A percentile compares a stretch with the other conserved stretches of the same genome.
These are phyloP conservation scores for Jackrogersella minutella DNA, from an alignment of 495 filamentous ascomycete species.

Conservation along the genomic window DNA sequence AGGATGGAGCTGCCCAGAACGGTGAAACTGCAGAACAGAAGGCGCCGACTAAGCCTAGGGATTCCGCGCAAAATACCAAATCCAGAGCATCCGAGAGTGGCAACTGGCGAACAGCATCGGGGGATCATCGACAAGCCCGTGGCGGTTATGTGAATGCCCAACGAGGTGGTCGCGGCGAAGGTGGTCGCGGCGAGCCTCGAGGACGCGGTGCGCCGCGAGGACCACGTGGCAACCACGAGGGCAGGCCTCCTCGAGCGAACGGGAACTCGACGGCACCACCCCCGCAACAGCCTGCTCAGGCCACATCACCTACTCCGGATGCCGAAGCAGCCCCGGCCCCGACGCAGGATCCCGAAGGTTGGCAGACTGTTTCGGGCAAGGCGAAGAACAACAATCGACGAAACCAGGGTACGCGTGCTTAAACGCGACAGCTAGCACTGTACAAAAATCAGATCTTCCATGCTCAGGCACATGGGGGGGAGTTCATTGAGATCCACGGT, in stretches of 20 bases:
- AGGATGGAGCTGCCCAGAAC: constrained; percentile 38
- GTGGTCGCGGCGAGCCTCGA: constrained; percentile 43
- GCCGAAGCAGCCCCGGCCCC: constrained; percentile 30
- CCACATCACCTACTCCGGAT: constrained; percentile 39
- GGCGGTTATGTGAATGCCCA: constrained; percentile 47
- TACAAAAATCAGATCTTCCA: constrained; percentile 42
- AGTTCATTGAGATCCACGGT: constrained; percentile 32
- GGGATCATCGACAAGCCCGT: constrained; percentile 51
- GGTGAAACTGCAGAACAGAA: constrained; percentile 47
- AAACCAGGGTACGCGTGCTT: constrained; percentile 44
- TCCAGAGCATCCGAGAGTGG: constrained; percentile 58
- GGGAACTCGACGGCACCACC: constrained; percentile 45
- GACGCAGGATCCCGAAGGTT: constrained; percentile 71
- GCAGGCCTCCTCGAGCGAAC: constrained; percentile 56
- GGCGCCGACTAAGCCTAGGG: constrained; percentile 38
- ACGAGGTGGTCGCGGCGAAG: constrained; percentile 44
- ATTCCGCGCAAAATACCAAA: constrained; percentile 38
- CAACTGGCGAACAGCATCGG: constrained; percentile 59
- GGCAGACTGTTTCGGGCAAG: constrained; percentile 75
- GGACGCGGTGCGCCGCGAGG: constrained; percentile 55
- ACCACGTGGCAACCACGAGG: constrained; percentile 49
- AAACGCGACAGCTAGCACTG: constrained; percentile 17
- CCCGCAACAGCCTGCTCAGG: constrained; percentile 42
- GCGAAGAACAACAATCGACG: too few species aligned
- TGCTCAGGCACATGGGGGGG: constrained; percentile 31